Evolutionary conservation across 2,329 filamentous ascomycete species (phyloP), one percentile per base, ranked within the genome.

Genomic region (Alternaria viburni): DNA sequence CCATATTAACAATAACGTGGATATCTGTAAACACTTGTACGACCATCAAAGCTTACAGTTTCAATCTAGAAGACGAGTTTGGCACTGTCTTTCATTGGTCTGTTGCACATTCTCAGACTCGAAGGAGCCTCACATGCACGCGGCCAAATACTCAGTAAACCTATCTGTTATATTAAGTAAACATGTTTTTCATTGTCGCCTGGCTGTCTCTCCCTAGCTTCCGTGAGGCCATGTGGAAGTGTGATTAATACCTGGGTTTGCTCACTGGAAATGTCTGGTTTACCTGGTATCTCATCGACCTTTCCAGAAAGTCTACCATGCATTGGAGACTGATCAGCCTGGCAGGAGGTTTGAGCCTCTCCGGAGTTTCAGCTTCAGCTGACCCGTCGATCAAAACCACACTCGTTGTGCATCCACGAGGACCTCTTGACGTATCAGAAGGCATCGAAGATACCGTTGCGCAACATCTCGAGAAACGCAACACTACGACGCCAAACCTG

Each of bases 1-100:
- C 61, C 51, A 73, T 68, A 70, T 73, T 70, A 67, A 15, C 65
- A 71, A 68, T 69, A 71, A 68, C 54, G 43, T 54, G 59, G 60
- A 11, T 45, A 45, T 52, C 21, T 32, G 45, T 30, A 56, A 12
- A 57, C 30, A 25, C 56, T 51, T 59, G 63, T 65, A 47, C 49
- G n/a, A 55, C 59, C 44, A 68, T 57, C 28, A 61, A 62, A 49
- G 19, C 30, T 43, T 64, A 52, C 56, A 66, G 54, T 25, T 44
- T 43, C 44, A 26, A 51, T 61, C 21, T 62, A 28, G 44, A 36
- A 6, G 59, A 57, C 52, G 23, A 50, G 69, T 64, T 65, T 71
- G 57, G 63, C 59, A 54, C 12, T 32, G 43, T 26, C 19, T 47
- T 44, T 21, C 17, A 68, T 63, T 67, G 68, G 61, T 25, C 47